Base-by-base conservation (phyloP, 2,329 filamentous ascomycete genomes). In the Nemania sp. region DNA sequence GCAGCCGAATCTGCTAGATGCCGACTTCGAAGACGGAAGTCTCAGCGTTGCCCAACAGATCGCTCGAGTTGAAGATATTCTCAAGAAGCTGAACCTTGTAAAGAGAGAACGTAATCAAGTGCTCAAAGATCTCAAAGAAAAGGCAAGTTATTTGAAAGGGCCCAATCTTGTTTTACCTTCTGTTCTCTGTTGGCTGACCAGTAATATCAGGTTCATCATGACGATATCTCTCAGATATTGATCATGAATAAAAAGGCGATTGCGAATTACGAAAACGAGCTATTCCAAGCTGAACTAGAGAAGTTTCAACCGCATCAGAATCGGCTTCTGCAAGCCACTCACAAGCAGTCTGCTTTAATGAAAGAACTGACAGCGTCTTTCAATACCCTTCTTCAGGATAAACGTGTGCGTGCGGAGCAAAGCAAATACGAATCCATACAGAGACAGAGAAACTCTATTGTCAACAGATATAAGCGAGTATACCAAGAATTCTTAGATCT, bases 201-300 rank as follows among this genome's bases (percentile, higher is more conserved):
- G 60, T 54, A 22, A 26, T 11, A n/a, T 14, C 15, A 97, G 93
- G 88, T 93, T 48, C 93, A 96, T 73, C 91, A 89, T 61, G 95
- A 99, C 67, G 95, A 99, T 66, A 99, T 99, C 60, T 97, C 92
- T 5, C 94, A 96, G 67, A 92, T 97, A 11, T 79, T 99, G 56
- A 99, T 99, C 51, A 77, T 99, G 54, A 99, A 99, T 79, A 97
- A 97, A 71, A 99, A 97, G 73, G 88, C 91, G 1, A 93, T 97
- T 66, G 82, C 91, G 17, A 96, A 91, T 66, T 93, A 94, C 66
- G 94, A 99, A 71, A 86, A 80, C 11, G 91, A 96, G 66, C 81
- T 99, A 2, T 99, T 99, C 75, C 89, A 97, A 69, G 86, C 91
- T 14, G 94, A 99, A 72, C 80, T 99, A n/a, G 93, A 97, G 73